Conservation (phyloP, 2,329 filamentous ascomycete genomes). For the Talaromyces sp. region DNA sequence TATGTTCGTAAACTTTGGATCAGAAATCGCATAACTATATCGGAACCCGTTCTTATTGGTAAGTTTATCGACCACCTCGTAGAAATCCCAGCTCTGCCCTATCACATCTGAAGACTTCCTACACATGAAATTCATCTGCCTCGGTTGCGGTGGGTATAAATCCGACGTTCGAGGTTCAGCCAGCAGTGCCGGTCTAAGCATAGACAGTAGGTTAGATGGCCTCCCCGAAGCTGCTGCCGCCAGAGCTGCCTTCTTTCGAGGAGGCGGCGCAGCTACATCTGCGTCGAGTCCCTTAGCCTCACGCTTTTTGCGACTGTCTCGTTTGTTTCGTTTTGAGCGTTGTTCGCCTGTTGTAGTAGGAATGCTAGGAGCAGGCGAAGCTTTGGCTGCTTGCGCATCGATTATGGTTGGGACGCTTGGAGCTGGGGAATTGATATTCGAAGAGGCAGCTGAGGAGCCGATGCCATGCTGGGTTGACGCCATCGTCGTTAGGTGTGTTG, state of each 20-base stretch:
- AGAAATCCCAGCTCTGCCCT: constrained; percentile 40
- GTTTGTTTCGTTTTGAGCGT: constrained; percentile 41
- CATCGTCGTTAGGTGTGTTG: constrained; percentile 23
- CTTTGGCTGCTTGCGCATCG: constrained; percentile 29
- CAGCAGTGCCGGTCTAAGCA: constrained; percentile 40
- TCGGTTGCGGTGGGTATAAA: constrained; percentile 36
- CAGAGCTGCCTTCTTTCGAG: constrained; percentile 34
- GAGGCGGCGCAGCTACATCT: constrained; percentile 28
- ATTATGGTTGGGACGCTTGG: constrained; percentile 29
- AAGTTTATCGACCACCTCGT: constrained; percentile 48
- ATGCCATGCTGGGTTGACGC: constrained; percentile 30
- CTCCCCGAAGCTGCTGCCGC: constrained; percentile 31
- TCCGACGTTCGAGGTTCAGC: constrained; percentile 40
- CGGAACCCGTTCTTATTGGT: constrained; percentile 72
- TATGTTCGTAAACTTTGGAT: constrained; percentile 81
- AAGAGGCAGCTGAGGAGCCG: constrained; percentile 35
- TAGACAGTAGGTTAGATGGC: constrained; percentile 37
- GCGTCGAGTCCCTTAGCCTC: constrained; percentile 40
- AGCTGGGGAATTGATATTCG: constrained; percentile 37
- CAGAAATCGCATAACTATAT: constrained; percentile 86
- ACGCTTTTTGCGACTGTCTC: constrained; percentile 44
- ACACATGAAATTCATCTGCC: constrained; percentile 39
- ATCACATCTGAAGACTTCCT: constrained; percentile 35
- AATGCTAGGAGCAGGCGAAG: constrained; percentile 33
- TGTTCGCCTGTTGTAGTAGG: constrained; percentile 31